These are phyloP conservation scores for Metschnikowia anglica DNA, from an alignment of 805 yeast genomes.

Conservation along the genomic window DNA sequence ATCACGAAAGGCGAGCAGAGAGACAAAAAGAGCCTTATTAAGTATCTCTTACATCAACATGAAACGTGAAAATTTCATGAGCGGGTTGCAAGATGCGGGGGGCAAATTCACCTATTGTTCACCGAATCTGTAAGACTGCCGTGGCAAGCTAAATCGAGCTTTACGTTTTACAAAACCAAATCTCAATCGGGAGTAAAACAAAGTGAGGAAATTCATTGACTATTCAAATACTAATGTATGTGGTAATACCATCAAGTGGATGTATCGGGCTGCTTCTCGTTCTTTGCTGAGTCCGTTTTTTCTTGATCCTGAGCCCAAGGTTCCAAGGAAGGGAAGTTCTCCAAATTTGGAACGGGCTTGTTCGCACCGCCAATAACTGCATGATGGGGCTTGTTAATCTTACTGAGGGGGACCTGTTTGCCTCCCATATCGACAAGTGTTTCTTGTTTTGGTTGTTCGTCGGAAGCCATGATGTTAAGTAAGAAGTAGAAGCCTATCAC, in stretches of 20 bases:
- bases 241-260: background rate
- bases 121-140: background rate
- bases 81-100: background rate
- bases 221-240: background rate
- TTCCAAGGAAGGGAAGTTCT: constrained; percentile 20
- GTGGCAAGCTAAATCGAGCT: background rate
- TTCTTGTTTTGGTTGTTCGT: constrained; percentile 16
- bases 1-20: too few species aligned
- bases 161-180: too few species aligned
- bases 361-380: constrained; percentile 21
- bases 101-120: background rate
- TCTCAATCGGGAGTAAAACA: background rate
- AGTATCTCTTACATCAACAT: too few species aligned
- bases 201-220: background rate
- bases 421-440: constrained; percentile 35
- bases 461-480: constrained; percentile 14
- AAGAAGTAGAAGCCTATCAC: constrained; percentile 10
- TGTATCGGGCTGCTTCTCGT: constrained; percentile 2
- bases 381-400: constrained; percentile 41
- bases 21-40: too few species aligned
- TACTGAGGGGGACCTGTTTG: constrained; percentile 35
- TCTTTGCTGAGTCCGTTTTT: constrained; percentile 5
- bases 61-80: too few species aligned
- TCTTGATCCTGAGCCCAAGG: constrained; percentile 15
- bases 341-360: constrained; percentile 19